Evolutionary conservation across 2,329 filamentous ascomycete species (phyloP).

Genomic region (Apiospora sp.): DNA sequence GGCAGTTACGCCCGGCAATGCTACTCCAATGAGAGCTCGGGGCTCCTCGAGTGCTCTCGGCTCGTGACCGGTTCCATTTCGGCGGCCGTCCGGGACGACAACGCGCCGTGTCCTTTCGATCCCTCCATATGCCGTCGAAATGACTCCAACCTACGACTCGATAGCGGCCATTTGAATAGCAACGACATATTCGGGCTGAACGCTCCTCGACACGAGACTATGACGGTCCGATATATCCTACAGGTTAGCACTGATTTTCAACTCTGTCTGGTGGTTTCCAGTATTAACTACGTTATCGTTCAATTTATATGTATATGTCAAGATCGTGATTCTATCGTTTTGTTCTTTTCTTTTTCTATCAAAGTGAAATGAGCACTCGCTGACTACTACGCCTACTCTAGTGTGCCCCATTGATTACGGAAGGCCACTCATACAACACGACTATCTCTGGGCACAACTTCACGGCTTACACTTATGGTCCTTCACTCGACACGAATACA

Average conservation of each 20-base stretch:
- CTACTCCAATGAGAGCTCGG: slow-evolving; percentile 20
- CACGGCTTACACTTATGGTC: neutral
- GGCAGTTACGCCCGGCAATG: slow-evolving; percentile 32
- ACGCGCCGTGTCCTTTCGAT: slow-evolving; percentile 30
- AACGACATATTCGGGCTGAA: slow-evolving; percentile 31
- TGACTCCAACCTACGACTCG: slow-evolving; percentile 25
- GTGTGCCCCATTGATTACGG: neutral
- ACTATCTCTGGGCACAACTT: slow-evolving; percentile 16
- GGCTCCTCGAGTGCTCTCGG: slow-evolving; percentile 27
- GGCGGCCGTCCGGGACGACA: neutral
- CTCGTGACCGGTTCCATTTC: slow-evolving; percentile 22
- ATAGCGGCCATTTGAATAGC: slow-evolving; percentile 32
- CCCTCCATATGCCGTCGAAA: slow-evolving; percentile 25
- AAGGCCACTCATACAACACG: neutral
- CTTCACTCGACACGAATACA: neutral
- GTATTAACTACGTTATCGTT: too few relatives aligned
- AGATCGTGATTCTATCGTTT: too few relatives aligned
- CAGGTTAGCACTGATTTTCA: neutral
- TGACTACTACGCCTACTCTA: neutral
- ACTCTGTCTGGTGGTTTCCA: too few relatives aligned
- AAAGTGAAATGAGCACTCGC: neutral
- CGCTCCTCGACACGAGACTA: slow-evolving; percentile 22
- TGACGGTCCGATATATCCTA: slow-evolving; percentile 28
- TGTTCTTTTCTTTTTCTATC: too few relatives aligned
- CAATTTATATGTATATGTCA: too few relatives aligned